These are phyloP conservation scores for Syncephalis plumigaleata DNA, from an alignment of 371 early-diverging fungal genomes.

Conservation along the genomic window DNA sequence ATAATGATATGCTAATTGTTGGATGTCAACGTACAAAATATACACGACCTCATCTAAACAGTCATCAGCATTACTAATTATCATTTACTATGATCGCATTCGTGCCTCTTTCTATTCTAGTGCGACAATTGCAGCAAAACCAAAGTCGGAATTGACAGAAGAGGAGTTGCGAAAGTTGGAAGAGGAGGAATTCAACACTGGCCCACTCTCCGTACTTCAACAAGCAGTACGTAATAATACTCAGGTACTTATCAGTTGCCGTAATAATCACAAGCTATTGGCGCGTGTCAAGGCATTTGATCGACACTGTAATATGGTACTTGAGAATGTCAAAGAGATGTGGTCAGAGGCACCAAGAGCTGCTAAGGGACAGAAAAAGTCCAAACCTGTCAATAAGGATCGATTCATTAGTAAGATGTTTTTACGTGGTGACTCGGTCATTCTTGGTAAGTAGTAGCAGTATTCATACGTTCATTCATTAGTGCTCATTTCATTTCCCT, in stretches of 20 bases:
- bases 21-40: too few relatives aligned
- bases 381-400: constrained; percentile 94
- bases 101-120: too few relatives aligned
- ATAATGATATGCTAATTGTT: too few relatives aligned
- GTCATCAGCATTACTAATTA: too few relatives aligned
- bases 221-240: constrained; percentile 91
- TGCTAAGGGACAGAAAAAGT: constrained; percentile 78
- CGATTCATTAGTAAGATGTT: constrained; percentile 97
- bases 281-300: constrained; percentile 98
- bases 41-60: too few relatives aligned
- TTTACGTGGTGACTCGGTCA: constrained; percentile 93
- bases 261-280: constrained; percentile 93
- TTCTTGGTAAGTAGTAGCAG: constrained; percentile 33
- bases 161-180: constrained; percentile 84
- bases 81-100: too few relatives aligned
- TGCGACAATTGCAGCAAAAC: constrained; percentile 16
- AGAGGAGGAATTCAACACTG: constrained; percentile 91
- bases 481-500: too few relatives aligned
- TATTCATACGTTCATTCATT: too few relatives aligned
- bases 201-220: constrained; percentile 90
- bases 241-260: constrained; percentile 85
- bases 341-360: constrained; percentile 87
- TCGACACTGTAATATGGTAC: constrained; percentile 96
- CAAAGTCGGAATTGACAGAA: constrained; percentile 76
- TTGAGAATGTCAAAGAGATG: constrained; percentile 98